Base-by-base conservation (phyloP, 163 green algal species). In the Chlorella variabilis region DNA sequence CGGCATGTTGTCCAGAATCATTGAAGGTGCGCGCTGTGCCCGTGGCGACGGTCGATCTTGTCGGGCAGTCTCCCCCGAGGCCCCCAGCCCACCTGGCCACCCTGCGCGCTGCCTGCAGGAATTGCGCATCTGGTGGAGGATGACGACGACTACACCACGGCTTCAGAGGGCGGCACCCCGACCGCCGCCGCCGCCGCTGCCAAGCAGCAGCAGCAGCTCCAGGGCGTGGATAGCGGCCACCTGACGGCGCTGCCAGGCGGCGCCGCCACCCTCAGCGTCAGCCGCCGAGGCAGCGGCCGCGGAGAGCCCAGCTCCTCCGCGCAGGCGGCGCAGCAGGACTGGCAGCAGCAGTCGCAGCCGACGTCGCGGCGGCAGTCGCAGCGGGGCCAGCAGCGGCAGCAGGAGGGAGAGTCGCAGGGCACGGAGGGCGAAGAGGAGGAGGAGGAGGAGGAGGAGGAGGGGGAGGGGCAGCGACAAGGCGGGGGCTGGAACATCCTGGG, bases 121-220 rank as follows among this genome's bases (percentile, higher is more conserved):
- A 70, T 75, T 11, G 33, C 42, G 18, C 39, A 59, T 4, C 23
- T 70, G 23, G 75, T 65, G 73, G 73, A 71, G 42, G 75, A 81
- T n/a, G 75, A 81, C 17, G 75, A 74, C 20, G 56, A 61, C 38
- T 81, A 74, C 61, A 63, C 58, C 21, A 81, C 75, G 0, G 75
- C 75, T 20, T 81, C 75, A 17, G 75, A 81, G 7, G 75, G 61
- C 0, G 62, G 45, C 25, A 41, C 25, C 4, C 41, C 75, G 0
- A 31, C 65, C 17, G 38, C 65, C 68, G 45, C 65, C 68, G 45
- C 59, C 29, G 59, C 59, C 38, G 59, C 59, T n/a, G 66, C 36
- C 39, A 25, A 18, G 70, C 39, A 17, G 45, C 29, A 31, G 45
- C 36, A 0, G 34, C 29, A 17, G 73, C 48, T 36, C 33, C 48